Evolutionary conservation across 2,329 filamentous ascomycete species (phyloP), one percentile per base, ranked within the genome.

Genomic region (Penicillium sp.): DNA sequence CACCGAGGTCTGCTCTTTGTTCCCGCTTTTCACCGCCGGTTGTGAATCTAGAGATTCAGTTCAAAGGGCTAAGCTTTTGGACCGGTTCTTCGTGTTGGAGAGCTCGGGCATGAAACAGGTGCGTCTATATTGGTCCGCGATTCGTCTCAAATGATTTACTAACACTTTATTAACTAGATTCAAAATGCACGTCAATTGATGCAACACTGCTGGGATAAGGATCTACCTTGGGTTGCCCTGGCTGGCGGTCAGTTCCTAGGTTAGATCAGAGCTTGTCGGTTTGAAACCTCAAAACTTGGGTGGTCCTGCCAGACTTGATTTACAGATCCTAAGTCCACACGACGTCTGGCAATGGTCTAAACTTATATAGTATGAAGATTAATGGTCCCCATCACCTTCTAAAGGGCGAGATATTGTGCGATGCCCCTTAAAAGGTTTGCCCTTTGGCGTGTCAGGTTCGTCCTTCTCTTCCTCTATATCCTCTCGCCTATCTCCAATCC

Each of bases 11-110:
- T 90, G 89, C 66, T 76, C 90, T 18, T 72, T 94, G 38, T 92
- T 94, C 61, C 90, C 90, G 0, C 85, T 94, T 75, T 94, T 94
- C 72, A 89, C 89, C 1, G 90, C 90, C 1, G 90, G 90, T 0
- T 92, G 89, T 62, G 89, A 94, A 70, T 85, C 86, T 1, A 76
- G 76, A 53, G 81, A 85, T 47, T 66, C 77, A 34, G 73, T 72
- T 3, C 82, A 88, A 63, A 79, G 85, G 48, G 74, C 76, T 24
- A 79, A 84, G 65, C 84, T 93, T 37, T 76, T 89, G 65, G 82
- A 85, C 62, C 79, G 89, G 46, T 79, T 94, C 67, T 78, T 79
- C 68, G 81, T 81, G 18, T 83, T 90, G 1, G 89, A 93, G 74
- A 84, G 81, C 5, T 86, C 87, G 60, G 90, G 89, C 5, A 86